Percentiles rank a stretch among this genome's conserved stretches.
Evolutionary conservation across 345 rosid species (phyloP).

Genomic region (Xanthoceras sorbifolium): DNA sequence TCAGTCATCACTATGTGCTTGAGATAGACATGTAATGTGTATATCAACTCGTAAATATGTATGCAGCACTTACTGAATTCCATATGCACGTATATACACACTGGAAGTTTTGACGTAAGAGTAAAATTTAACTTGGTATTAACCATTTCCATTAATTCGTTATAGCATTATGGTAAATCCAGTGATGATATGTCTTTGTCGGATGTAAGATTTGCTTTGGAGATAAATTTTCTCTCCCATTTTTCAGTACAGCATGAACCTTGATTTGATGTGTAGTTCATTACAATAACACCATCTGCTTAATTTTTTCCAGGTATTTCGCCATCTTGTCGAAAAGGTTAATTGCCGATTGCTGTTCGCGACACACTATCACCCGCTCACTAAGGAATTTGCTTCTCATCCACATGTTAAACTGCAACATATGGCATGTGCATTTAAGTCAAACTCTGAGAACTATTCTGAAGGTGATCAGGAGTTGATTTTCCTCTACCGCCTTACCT

Average conservation of each 20-base stretch:
- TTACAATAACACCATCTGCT: neutral
- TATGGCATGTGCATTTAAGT: constrained; percentile 79
- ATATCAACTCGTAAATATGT: neutral
- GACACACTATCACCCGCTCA: constrained; percentile 92
- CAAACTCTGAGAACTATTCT: constrained; percentile 32
- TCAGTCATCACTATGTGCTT: neutral
- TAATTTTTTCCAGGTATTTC: constrained; percentile 58
- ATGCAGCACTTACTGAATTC: neutral
- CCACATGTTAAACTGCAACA: constrained; percentile 79
- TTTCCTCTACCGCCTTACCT: constrained; percentile 71
- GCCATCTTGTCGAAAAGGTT: constrained; percentile 88
- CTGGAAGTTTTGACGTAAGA: neutral
- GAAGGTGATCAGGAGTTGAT: constrained; percentile 54
- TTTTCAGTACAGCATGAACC: neutral
- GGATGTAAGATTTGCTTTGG: neutral
- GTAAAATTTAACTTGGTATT: neutral
- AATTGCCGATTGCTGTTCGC: constrained; percentile 89
- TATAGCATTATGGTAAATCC: neutral
- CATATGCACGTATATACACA: neutral
- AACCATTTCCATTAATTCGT: neutral
- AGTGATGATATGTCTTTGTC: neutral
- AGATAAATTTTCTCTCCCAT: neutral
- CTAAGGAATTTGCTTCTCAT: constrained; percentile 88
- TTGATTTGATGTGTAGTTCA: constrained; percentile 9
- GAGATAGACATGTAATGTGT: neutral